Evolutionary conservation across 495 filamentous ascomycete species (phyloP).

Genomic region (Choiromyces venosus): DNA sequence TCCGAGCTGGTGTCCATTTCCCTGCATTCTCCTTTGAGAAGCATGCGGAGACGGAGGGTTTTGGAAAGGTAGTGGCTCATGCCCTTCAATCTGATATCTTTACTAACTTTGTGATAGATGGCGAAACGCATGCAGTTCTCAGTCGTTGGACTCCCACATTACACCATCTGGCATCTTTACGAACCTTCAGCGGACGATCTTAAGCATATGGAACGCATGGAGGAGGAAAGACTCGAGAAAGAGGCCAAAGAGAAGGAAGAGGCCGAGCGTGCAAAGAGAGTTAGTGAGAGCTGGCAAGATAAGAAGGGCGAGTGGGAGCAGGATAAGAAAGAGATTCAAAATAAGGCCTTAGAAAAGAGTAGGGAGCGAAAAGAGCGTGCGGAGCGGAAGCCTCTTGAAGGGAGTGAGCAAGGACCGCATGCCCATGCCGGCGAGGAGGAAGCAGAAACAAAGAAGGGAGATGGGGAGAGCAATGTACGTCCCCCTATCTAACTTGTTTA

Average conservation of each 20-base stretch:
- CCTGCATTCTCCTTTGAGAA: conserved; percentile 98
- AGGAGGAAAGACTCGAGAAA: conserved; percentile 56
- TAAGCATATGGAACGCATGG: conserved; percentile 84
- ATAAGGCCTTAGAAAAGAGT: conserved; percentile 56
- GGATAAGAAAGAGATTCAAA: conserved; percentile 69
- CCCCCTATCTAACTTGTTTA: conserved; percentile 4
- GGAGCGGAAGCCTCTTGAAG: conserved; percentile 11
- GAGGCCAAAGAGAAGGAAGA: conserved; percentile 57
- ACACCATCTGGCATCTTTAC: conserved; percentile 99
- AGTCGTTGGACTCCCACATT: conserved; percentile 94
- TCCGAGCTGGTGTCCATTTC: conserved; percentile 92
- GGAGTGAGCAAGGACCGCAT: conserved; percentile 34
- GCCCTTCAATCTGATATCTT: conserved; percentile 7
- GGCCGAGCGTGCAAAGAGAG: conserved; percentile 49
- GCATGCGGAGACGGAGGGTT: conserved; percentile 96
- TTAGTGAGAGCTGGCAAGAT: conserved; percentile 55
- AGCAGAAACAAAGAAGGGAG: conserved; percentile 15
- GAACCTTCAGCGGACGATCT: conserved; percentile 97
- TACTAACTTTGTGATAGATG: conserved; percentile 59
- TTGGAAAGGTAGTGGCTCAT: conserved; percentile 71
- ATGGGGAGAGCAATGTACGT: conserved; percentile 15
- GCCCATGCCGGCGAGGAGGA: conserved; percentile 36
- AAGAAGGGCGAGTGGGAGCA: conserved; percentile 70
- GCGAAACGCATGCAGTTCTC: conserved; percentile 91
- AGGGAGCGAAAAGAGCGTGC: conserved; percentile 28